Conservation (phyloP, 192 early-diverging fungal species). For the Coemansia sp. region DNA sequence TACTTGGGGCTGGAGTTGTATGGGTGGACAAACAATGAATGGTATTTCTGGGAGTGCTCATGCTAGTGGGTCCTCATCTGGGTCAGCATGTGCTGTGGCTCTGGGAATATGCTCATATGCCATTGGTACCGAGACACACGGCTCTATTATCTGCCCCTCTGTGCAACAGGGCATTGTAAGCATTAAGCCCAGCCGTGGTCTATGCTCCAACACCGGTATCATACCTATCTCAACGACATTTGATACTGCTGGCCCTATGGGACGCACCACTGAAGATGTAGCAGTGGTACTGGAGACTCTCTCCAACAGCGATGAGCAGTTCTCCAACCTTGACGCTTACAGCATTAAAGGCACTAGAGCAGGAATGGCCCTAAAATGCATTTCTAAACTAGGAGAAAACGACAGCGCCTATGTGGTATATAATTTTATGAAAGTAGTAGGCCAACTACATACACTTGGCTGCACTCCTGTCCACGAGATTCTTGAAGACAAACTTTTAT, state of each 20-base stretch:
- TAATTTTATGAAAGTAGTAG: not conserved
- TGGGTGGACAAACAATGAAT: constrained; percentile 10
- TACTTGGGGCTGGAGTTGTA: constrained; percentile 10
- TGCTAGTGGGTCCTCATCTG: constrained; percentile 10
- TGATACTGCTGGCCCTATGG: constrained; percentile 7
- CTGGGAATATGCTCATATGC: not conserved
- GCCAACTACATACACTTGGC: not conserved
- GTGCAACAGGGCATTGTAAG: constrained; percentile 4
- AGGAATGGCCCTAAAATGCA: constrained; percentile 3
- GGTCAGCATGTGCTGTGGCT: constrained; percentile 8
- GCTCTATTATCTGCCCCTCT: constrained; percentile 7
- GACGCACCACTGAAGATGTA: constrained; percentile 8
- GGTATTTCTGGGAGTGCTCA: constrained; percentile 7
- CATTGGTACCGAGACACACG: constrained; percentile 5
- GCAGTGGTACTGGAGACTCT: constrained; percentile 2
- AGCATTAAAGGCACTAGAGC: constrained; percentile 8
- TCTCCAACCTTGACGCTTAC: constrained; percentile 4
- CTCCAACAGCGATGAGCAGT: not conserved
- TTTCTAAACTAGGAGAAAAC: not conserved
- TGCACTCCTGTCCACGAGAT: too few relatives aligned
- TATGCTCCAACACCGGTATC: constrained; percentile 10
- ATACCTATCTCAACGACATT: constrained; percentile 12
- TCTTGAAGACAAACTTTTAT: too few relatives aligned
- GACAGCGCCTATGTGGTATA: constrained; percentile 8
- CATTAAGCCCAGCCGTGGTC: constrained; percentile 5